Evolutionary conservation across 73 alveolate species (phyloP).

Genomic region (Paramecium pentaurelia): DNA sequence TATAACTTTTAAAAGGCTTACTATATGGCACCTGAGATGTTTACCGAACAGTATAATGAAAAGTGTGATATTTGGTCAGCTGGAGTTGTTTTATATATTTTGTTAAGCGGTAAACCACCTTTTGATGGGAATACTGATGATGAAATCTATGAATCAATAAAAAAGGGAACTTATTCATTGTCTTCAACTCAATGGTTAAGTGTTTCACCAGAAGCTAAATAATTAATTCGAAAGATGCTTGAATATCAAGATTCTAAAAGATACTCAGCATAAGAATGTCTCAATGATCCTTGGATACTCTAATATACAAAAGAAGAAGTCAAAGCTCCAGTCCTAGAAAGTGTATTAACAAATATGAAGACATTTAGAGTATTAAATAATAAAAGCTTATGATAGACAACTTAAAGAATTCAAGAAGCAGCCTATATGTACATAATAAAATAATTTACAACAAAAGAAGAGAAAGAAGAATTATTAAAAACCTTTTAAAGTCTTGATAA

Average conservation of each 20-base stretch:
- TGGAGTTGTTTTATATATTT: constrained; percentile 63
- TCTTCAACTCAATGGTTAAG: constrained; percentile 61
- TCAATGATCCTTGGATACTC: constrained; percentile 71
- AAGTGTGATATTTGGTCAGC: constrained; percentile 68
- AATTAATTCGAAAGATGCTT: constrained; percentile 72
- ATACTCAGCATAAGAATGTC: constrained; percentile 73
- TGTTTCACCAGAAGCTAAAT: constrained; percentile 76
- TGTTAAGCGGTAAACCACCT: constrained; percentile 66
- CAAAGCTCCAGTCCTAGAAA: constrained; percentile 13
- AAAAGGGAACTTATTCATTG: constrained; percentile 64
- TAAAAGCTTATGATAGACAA: not conserved
- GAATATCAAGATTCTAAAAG: constrained; percentile 65
- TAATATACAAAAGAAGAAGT: not conserved
- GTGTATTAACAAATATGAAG: constrained; percentile 25
- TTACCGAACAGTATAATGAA: constrained; percentile 60
- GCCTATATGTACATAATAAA: constrained; percentile 53
- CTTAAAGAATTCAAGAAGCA: constrained; percentile 52
- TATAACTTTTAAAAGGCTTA: constrained; percentile 65
- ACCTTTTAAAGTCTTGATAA: constrained; percentile 52
- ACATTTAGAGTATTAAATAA: constrained; percentile 41
- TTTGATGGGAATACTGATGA: constrained; percentile 65
- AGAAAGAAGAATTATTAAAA: constrained; percentile 44
- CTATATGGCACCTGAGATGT: constrained; percentile 67
- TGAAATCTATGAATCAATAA: constrained; percentile 65
- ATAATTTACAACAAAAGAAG: constrained; percentile 56